Percentiles rank a stretch among this genome's conserved stretches.
Evolutionary conservation across 495 filamentous ascomycete species (phyloP).

Genomic region (Xylaria acuta): DNA sequence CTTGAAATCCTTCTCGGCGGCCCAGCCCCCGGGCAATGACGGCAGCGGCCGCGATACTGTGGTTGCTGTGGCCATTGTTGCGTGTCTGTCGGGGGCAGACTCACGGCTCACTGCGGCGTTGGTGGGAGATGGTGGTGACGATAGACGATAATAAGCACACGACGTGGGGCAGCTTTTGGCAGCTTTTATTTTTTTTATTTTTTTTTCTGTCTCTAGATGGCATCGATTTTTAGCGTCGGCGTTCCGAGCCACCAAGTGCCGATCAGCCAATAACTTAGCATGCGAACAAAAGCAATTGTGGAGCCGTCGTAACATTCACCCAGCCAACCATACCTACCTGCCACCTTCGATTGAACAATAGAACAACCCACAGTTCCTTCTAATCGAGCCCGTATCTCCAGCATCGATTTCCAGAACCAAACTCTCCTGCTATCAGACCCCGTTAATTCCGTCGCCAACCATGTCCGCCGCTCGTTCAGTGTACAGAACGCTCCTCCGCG

Average conservation of each 20-base stretch:
- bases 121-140: not conserved
- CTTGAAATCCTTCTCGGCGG: constrained; percentile 90
- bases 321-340: no score
- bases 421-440: not conserved
- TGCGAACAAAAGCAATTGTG: not conserved
- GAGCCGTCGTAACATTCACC: not conserved
- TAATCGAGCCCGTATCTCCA: not conserved
- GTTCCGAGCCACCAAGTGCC: not conserved
- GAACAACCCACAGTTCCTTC: not conserved
- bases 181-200: constrained; percentile 27
- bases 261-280: constrained; percentile 10
- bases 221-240: constrained; percentile 26
- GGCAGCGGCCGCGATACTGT: constrained; percentile 66
- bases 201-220: not conserved
- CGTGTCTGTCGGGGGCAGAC: constrained; percentile 3
- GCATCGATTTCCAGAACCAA: not conserved
- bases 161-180: constrained; percentile 30
- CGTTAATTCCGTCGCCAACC: not conserved
- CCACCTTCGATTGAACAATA: not conserved
- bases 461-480: constrained; percentile 71
- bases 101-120: not conserved
- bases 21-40: constrained; percentile 79
- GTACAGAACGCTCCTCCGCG: constrained; percentile 84
- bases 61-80: constrained; percentile 50
- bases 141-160: not conserved